A percentile compares a stretch with the other conserved stretches of the same genome.
phyloP scores from a whole-genome alignment of 2,329 filamentous ascomycete genomes.

The Chrysoporthe cubensis region DNA sequence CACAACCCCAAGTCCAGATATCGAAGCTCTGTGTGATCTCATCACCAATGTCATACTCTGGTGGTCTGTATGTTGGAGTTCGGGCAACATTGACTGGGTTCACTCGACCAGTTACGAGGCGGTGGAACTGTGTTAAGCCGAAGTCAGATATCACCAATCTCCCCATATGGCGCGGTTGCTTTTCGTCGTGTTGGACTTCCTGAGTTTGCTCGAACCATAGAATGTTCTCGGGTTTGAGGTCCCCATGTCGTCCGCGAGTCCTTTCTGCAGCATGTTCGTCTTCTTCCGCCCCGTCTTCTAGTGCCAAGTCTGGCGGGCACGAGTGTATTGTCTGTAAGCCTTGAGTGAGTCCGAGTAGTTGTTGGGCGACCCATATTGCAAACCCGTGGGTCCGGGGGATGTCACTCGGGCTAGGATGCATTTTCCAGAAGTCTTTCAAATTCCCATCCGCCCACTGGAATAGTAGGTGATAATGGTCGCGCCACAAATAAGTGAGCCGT shows the following conservation, averaged over 20 bases:
- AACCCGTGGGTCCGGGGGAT: neutral
- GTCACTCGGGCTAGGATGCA: neutral
- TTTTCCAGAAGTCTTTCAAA: constrained; percentile 9
- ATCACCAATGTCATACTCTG: constrained; percentile 11
- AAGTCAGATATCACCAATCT: constrained; percentile 27
- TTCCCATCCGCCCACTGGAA: constrained; percentile 24
- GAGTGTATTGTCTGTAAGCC: constrained; percentile 11
- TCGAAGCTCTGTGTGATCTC: constrained; percentile 19
- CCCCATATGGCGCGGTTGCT: neutral
- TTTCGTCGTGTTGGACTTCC: neutral
- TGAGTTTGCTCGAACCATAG: constrained; percentile 19
- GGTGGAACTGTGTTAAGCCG: constrained; percentile 24
- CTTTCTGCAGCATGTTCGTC: neutral
- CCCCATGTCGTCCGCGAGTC: constrained; percentile 22
- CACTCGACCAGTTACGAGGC: constrained; percentile 10
- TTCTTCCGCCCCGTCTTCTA: neutral
- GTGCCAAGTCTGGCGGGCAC: constrained; percentile 7
- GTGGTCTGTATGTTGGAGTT: constrained; percentile 14
- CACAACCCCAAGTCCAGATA: constrained; percentile 16
- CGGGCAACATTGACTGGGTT: neutral
- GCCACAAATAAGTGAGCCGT: constrained; percentile 9
- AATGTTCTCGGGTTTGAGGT: constrained; percentile 29
- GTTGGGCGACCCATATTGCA: constrained; percentile 2
- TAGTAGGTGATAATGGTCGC: constrained; percentile 9
- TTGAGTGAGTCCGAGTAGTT: constrained; percentile 11